Evolutionary conservation across 441 rosid species (phyloP), one percentile per base, ranked within the genome.

Genomic region (Populus hybrid): DNA sequence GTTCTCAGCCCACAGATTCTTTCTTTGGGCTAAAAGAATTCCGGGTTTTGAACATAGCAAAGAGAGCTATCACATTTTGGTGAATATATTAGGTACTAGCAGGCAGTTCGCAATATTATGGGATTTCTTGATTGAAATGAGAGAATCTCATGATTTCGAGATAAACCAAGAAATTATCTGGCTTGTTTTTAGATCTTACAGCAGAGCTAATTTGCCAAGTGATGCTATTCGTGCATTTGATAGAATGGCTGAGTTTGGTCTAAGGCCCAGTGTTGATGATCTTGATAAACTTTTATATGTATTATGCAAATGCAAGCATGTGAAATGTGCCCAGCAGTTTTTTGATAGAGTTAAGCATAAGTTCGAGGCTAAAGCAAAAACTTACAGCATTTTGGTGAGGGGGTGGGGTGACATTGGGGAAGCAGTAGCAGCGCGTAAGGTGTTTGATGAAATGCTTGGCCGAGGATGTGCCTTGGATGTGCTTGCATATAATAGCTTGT

Each of bases 401-500:
- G 97, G 97, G 0, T 91, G 91, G 84, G 99, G 95, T 0, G 93
- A 86, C 38, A 36, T 89, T 16, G 83, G 97, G 1, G 95, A 89
- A 1, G 74, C 71, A 0, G 64, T 23, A 0, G 75, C 73, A 20
- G 99, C 96, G 18, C 91, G 88, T 6, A 86, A 83, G 72, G 72
- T 93, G 94, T 95, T 95, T n/a, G 97, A 91, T 63, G 97, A 93
- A 93, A 91, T 95, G 99, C 77, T 81, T 2, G 78, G 84, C 2
- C 76, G 77, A 74, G 79, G 84, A 0, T 83, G 78, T 76, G 31
- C 33, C 21, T 80, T 90, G 40, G 97, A 95, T 82, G 86, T 90
- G 72, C 87, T 80, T 73, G 97, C 95, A 0, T 89, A 88, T 81
- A 89, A 92, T 80, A 90, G 98, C 59, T 81, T 92, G 74, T 83